Base-by-base conservation (phyloP, 176 grass and related monocot genomes). In the Lolium multiflorum region DNA sequence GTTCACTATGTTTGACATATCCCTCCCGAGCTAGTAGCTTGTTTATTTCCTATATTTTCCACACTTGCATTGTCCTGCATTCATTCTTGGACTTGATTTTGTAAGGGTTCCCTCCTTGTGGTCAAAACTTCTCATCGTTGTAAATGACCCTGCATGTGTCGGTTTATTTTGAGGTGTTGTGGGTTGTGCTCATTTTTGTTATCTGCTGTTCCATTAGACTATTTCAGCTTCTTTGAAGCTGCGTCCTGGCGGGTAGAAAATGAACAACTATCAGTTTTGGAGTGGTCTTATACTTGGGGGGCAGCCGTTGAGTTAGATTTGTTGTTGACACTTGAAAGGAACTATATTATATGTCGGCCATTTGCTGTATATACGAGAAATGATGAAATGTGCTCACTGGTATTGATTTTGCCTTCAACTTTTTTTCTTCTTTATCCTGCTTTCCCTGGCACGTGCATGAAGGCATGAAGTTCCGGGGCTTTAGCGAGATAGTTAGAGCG, bases 11-110 rank as follows among this genome's bases (percentile, higher is more conserved):
- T 85, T 48, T 5, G 71, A 78, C 82, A 57, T 72, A 79, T 21
- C 59, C 51, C 24, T 76, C 65, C 35, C 46, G 44, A 77, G 89
- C n/a, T 38, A 65, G 46, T 72, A 85, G 77, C 62, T 24, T 72
- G 35, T 82, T 64, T 77, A 46, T 85, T 85, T 88, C 13, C 54
- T 63, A 39, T 72, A 47, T 88, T 51, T 88, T 59, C 37, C 81
- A 46, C 55, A 57, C 63, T 49, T 91, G 90, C 86, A 91, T 78
- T 78, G 86, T 81, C 82, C 25, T 91, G 86, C 90, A 91, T 91
- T 77, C 82, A 85, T 88, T 77, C 22, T 64, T 77, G 54, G 44
- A 85, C 22, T 91, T 91, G 51, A 76, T 88, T 85, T 77, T 91
- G 82, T 91, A 91, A 85, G 81, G 55, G 85, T 46, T 76, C 2